Evolutionary conservation across 2,329 filamentous ascomycete genomes (phyloP).

Genomic region (Pseudogymnoascus sp.): DNA sequence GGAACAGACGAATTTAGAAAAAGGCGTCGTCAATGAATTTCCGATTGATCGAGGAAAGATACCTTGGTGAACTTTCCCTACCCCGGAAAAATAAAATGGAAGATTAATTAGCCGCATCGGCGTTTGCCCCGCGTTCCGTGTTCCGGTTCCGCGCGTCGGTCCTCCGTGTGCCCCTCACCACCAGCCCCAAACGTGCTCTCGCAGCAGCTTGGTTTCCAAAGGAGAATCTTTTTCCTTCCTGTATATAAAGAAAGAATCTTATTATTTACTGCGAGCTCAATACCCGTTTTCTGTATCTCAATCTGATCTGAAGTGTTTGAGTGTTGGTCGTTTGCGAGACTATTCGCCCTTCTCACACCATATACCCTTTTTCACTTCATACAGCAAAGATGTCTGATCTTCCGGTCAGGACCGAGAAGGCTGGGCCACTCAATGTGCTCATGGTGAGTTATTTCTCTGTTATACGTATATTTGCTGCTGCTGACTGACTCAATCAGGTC

Average conservation of each 20-base stretch:
- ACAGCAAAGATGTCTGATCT: not conserved
- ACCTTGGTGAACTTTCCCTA: not conserved
- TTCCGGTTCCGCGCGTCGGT: not conserved
- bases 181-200: not conserved
- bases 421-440: slow-evolving; percentile 28
- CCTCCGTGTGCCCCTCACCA: not conserved
- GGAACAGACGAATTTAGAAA: not conserved
- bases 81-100: not conserved
- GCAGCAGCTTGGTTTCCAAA: not conserved
- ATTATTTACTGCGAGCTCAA: not conserved
- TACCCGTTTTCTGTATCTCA: not conserved
- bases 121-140: not conserved
- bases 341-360: not conserved
- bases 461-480: not conserved
- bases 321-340: not conserved
- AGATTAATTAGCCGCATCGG: slow-evolving; percentile 1
- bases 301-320: not conserved
- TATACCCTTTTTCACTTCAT: not conserved
- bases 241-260: slow-evolving; percentile 6
- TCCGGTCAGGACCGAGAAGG: not conserved
- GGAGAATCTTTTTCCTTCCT: not conserved
- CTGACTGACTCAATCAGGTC: slow-evolving; percentile 40
- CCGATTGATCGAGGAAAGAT: not conserved
- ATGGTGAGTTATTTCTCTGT: slow-evolving; percentile 23
- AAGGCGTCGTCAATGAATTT: not conserved